Evolutionary conservation across 257 asterid species (phyloP).

Genomic region (Solanum raphanifolium): DNA sequence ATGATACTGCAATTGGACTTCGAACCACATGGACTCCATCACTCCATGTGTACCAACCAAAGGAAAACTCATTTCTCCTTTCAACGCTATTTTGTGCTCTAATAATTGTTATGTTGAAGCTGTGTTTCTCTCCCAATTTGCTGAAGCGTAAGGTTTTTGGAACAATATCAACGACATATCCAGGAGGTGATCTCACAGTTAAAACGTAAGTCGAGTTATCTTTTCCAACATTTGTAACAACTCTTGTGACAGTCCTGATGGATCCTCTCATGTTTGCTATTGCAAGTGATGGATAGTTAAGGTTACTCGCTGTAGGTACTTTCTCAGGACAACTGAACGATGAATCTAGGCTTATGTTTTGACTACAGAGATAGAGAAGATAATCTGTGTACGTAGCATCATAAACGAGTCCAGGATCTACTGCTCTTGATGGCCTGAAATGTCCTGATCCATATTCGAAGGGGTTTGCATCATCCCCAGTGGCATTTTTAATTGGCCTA

Average conservation of each 20-base stretch:
- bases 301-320: too few species aligned
- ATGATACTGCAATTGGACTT: conserved; percentile 19
- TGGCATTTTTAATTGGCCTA: conserved; percentile 15
- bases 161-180: too few species aligned
- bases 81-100: too few species aligned
- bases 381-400: conserved; percentile 31
- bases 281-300: too few species aligned
- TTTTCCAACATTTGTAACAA: conserved; percentile 39
- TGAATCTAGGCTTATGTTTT: too few species aligned
- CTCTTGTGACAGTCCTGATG: conserved; percentile 15
- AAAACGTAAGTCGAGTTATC: conserved; percentile 7
- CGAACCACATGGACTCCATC: conserved; percentile 31
- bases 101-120: too few species aligned
- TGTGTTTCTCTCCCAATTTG: too few species aligned
- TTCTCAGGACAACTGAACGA: too few species aligned
- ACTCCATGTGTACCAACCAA: too few species aligned
- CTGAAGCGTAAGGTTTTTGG: too few species aligned
- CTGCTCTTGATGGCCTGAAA: conserved; percentile 34
- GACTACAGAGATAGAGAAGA: conserved; percentile 24
- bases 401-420: conserved; percentile 47
- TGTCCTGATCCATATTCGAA: conserved; percentile 45
- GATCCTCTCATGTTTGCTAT: conserved; percentile 16
- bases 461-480: conserved; percentile 19
- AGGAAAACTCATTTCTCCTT: too few species aligned
- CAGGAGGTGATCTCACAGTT: conserved; percentile 1